A percentile compares a stretch with the other conserved stretches of the same genome.
phyloP scores from a whole-genome alignment of 257 asterid species.

The Datura wrightii region DNA sequence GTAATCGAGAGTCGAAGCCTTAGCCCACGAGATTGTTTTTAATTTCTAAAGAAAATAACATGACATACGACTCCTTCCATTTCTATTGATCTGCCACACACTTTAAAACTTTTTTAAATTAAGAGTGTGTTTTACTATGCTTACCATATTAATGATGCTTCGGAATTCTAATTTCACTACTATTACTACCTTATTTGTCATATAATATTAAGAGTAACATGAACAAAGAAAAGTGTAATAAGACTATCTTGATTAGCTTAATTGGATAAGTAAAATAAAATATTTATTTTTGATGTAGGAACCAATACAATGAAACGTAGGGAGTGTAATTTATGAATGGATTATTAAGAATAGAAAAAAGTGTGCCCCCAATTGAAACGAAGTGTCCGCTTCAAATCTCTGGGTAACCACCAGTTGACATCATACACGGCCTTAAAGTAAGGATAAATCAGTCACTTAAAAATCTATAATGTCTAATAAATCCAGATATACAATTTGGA shows the following conservation, averaged over 20 bases:
- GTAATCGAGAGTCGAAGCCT: background rate
- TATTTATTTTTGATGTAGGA: too few relatives aligned
- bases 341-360: background rate
- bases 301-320: too few relatives aligned
- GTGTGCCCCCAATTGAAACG: background rate
- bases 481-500: background rate
- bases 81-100: too few relatives aligned
- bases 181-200: too few relatives aligned
- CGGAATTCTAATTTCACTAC: too few relatives aligned
- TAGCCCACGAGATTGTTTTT: background rate
- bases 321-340: background rate
- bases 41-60: background rate
- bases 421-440: background rate
- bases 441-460: slow-evolving; percentile 5
- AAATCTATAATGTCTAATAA: background rate
- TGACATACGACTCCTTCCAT: background rate
- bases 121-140: too few relatives aligned
- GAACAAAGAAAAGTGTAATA: too few relatives aligned
- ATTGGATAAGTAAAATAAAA: too few relatives aligned
- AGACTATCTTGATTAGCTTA: too few relatives aligned
- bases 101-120: too few relatives aligned
- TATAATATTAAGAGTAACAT: too few relatives aligned
- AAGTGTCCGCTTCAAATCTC: slow-evolving; percentile 1
- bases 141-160: too few relatives aligned
- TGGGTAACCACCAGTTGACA: slow-evolving; percentile 16